Conservation (phyloP, 257 asterid genomes). For the Paulownia fortunei region DNA sequence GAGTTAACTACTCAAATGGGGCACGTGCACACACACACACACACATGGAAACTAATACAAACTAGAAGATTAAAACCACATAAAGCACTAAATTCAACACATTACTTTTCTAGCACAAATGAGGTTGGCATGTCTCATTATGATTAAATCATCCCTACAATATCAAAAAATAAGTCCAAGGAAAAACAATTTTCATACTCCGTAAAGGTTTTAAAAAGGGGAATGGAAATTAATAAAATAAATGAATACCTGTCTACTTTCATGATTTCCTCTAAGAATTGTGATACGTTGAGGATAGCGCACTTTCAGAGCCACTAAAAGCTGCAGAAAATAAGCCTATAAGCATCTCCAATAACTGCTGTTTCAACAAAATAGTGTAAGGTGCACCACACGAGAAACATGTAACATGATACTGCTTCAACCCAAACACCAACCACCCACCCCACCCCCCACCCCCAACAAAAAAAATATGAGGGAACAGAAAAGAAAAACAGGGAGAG, state of each 20-base stretch:
- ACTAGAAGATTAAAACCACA: conserved; percentile 9
- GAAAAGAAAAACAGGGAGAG: not conserved
- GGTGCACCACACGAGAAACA: not conserved
- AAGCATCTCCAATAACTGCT: conserved; percentile 21
- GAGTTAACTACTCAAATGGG: conserved; percentile 5
- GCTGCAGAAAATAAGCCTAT: conserved; percentile 53
- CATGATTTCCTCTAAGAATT: conserved; percentile 85
- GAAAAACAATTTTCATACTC: not conserved
- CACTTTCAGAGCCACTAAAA: conserved; percentile 81
- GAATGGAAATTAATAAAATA: not conserved
- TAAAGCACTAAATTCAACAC: conserved; percentile 16
- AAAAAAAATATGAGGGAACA: not conserved
- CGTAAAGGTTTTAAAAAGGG: not conserved
- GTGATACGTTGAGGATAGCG: conserved; percentile 81
- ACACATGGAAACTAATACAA: not conserved
- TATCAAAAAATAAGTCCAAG: conserved; percentile 12
- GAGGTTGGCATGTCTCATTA: conserved; percentile 18
- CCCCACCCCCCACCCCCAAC: not conserved
- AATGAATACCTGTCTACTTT: conserved; percentile 72
- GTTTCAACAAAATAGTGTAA: conserved; percentile 16
- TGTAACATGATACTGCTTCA: not conserved
- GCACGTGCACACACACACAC: not conserved
- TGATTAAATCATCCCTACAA: conserved; percentile 17
- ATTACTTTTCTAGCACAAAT: conserved; percentile 5
- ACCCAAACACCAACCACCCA: not conserved